Conservation (phyloP, 495 filamentous ascomycete genomes). For the Lentithecium fluviatile region DNA sequence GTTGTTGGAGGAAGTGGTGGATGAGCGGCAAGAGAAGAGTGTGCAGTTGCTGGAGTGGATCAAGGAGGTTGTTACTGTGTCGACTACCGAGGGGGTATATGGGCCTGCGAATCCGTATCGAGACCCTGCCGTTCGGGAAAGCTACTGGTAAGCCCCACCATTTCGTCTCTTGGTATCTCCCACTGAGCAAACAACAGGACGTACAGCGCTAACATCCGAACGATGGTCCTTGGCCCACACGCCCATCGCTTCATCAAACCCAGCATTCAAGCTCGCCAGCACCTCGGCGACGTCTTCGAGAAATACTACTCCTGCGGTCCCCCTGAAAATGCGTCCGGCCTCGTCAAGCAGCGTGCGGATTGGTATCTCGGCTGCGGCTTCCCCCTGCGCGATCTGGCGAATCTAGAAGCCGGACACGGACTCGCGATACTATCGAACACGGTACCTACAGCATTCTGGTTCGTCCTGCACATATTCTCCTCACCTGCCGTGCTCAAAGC, state of each 20-base stretch:
- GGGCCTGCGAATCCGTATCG: slow-evolving; percentile 52
- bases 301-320: slow-evolving; percentile 45
- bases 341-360: slow-evolving; percentile 40
- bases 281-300: slow-evolving; percentile 43
- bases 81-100: slow-evolving; percentile 50
- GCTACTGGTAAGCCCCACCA: slow-evolving; percentile 46
- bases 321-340: slow-evolving; percentile 42
- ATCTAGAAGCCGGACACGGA: slow-evolving; percentile 43
- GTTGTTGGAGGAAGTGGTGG: slow-evolving; percentile 19
- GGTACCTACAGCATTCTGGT: slow-evolving; percentile 50
- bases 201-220: slow-evolving; percentile 41
- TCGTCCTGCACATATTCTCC: slow-evolving; percentile 46
- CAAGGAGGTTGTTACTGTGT: slow-evolving; percentile 40
- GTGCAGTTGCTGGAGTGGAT: slow-evolving; percentile 42
- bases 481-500: slow-evolving; percentile 44
- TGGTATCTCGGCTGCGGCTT: slow-evolving; percentile 32
- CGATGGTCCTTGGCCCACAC: too few relatives aligned
- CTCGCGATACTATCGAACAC: slow-evolving; percentile 51
- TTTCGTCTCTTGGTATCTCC: not conserved
- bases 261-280: slow-evolving; percentile 33
- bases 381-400: slow-evolving; percentile 46
- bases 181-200: slow-evolving; percentile 37
- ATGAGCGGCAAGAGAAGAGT: not conserved
- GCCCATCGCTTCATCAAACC: too few relatives aligned
- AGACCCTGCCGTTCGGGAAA: slow-evolving; percentile 41